Percentiles rank a stretch among this genome's conserved stretches.
Conservation (phyloP, 352 stramenopile species). For the Pythium utonaiense region DNA sequence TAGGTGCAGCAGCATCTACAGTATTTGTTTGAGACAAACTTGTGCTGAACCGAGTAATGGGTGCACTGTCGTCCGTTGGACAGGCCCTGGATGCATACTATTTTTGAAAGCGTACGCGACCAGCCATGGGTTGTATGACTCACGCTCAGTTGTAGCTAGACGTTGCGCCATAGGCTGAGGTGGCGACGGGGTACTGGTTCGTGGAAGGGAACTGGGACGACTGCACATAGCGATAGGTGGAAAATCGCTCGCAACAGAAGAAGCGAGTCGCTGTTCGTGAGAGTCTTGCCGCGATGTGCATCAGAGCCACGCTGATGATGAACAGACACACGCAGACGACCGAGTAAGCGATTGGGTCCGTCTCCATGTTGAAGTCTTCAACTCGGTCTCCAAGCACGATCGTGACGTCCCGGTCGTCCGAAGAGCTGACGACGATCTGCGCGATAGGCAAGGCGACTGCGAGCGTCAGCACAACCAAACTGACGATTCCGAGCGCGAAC, state of each 20-base stretch:
- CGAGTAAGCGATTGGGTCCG: constrained; percentile 39
- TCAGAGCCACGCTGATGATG: constrained; percentile 46
- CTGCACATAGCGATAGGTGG: constrained; percentile 49
- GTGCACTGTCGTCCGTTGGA: neutral
- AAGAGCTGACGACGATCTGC: constrained; percentile 18
- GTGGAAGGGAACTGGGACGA: constrained; percentile 20
- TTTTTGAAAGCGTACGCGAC: neutral
- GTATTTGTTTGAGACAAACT: too few relatives aligned
- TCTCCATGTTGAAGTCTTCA: constrained; percentile 24
- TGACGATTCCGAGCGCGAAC: constrained; percentile 49
- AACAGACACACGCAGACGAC: constrained; percentile 40
- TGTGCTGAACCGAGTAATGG: neutral
- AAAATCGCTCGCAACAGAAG: constrained; percentile 68
- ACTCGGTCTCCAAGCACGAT: constrained; percentile 28
- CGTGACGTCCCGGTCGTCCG: constrained; percentile 14
- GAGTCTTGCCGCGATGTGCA: constrained; percentile 41
- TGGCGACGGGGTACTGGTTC: constrained; percentile 21
- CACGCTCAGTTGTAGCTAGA: constrained; percentile 12
- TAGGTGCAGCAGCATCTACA: too few relatives aligned
- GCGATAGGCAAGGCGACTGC: constrained; percentile 29
- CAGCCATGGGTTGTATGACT: neutral
- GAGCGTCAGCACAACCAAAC: constrained; percentile 32
- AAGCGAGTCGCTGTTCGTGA: constrained; percentile 56
- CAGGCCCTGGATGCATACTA: neutral
- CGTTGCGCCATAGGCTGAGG: constrained; percentile 18